phyloP scores from a whole-genome alignment of 2,329 filamentous ascomycete species.

The Metarhizium brunneum region DNA sequence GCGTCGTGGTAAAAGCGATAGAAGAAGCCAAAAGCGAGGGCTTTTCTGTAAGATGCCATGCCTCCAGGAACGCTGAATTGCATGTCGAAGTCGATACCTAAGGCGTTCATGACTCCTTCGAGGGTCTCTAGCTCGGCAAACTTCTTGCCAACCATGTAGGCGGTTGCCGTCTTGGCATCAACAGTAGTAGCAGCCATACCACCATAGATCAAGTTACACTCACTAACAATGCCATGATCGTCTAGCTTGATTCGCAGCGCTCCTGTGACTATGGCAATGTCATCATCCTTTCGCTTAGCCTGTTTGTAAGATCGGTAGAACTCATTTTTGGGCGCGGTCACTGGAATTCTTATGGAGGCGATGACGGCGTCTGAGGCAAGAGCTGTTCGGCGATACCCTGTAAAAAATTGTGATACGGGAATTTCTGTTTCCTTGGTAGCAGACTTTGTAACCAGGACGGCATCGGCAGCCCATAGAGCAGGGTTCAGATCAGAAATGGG shows the following conservation, averaged over 20 bases:
- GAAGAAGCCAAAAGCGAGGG: conserved; percentile 86
- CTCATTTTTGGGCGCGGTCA: conserved; percentile 66
- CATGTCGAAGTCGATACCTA: conserved; percentile 86
- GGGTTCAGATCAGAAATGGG: conserved; percentile 96
- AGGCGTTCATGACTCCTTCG: conserved; percentile 78
- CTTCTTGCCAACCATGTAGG: conserved; percentile 66
- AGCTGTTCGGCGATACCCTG: conserved; percentile 78
- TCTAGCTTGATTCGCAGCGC: conserved; percentile 69
- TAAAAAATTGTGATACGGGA: conserved; percentile 90
- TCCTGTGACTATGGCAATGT: conserved; percentile 94
- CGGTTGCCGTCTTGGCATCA: conserved; percentile 69
- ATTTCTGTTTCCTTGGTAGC: conserved; percentile 66
- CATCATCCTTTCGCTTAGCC: conserved; percentile 93
- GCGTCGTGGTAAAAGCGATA: conserved; percentile 95
- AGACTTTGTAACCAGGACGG: conserved; percentile 72
- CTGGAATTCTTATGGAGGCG: conserved; percentile 75
- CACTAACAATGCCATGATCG: conserved; percentile 59
- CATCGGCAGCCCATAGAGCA: conserved; percentile 80
- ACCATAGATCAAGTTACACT: conserved; percentile 78
- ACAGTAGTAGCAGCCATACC: conserved; percentile 92
- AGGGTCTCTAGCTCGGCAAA: conserved; percentile 75
- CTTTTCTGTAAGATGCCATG: conserved; percentile 94
- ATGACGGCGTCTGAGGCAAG: conserved; percentile 76
- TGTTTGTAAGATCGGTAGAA: conserved; percentile 91
- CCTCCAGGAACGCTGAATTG: conserved; percentile 87